Base-by-base conservation (phyloP, 352 stramenopile species). In the Aphanomyces cochlioides region DNA sequence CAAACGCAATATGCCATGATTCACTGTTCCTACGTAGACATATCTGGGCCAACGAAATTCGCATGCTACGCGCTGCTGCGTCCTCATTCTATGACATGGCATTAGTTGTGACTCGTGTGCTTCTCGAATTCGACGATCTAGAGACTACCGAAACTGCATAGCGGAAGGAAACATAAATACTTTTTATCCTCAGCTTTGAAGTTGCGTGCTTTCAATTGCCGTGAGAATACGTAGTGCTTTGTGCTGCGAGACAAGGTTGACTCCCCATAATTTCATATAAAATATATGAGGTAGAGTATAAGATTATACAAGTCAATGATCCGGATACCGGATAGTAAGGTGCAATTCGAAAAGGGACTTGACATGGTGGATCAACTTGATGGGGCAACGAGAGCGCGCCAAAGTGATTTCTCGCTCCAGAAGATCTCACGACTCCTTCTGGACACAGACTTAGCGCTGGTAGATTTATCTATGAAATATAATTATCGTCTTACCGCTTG, bases 71-170 rank as follows among this genome's bases (percentile, higher is more conserved):
- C 59, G 87, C 87, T 19, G 87, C 87, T 4, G 87, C 93, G 48
- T 90, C 85, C 36, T 95, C 87, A 7, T 95, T 92, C 70, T 95
- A 93, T 71, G 87, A 95, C 60, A 95, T 95, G 85, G 78, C 80
- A 36, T 73, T 92, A 45, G 75, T 95, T 56, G 75, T 87, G 15
- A 73, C 84, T 21, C 83, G 85, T 28, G 92, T 85, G 61, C 77
- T 93, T 60, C 78, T 95, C 47, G 87, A 95, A 74, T 95, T 95
- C 68, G 92, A 93, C 67, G 82, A 91, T 80, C 88, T 70, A 36
- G 64, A 70, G 15, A 47, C 19, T 60, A 43, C 38, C 37, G 28
- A 36, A 41, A 10, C 7, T 17, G 47, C 60, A 53, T n/a, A 53
- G n/a, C 13, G n/a, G 1, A 15, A 53, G n/a, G 1, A 53, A n/a